Conservation (phyloP, 371 early-diverging fungal genomes). For the Apophysomyces ossiformis region DNA sequence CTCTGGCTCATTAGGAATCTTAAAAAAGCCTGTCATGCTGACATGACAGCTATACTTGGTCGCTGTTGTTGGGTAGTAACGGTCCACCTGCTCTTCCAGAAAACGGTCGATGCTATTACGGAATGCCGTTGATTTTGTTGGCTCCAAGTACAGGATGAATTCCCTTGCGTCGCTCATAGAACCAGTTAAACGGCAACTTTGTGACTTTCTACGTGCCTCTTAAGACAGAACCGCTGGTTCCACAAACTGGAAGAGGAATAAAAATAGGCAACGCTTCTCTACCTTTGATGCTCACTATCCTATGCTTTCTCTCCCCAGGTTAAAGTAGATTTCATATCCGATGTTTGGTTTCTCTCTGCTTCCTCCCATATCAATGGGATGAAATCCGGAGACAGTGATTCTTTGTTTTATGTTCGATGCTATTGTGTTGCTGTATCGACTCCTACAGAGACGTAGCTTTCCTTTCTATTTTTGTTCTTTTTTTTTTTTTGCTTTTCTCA, state of each 20-base stretch:
- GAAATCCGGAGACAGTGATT: no score
- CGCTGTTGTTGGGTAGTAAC: constrained; percentile 29
- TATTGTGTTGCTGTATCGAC: background rate
- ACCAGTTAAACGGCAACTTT: no score
- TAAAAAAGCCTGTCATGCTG: constrained; percentile 44
- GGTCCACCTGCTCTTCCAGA: constrained; percentile 14
- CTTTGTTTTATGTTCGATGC: no score
- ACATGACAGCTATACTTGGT: constrained; percentile 38
- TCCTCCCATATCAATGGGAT: no score
- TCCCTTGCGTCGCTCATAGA: constrained; percentile 17
- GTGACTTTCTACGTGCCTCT: no score
- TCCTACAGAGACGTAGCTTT: background rate
- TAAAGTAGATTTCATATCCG: no score
- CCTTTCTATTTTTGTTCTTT: constrained; percentile 3
- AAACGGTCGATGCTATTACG: constrained; percentile 24
- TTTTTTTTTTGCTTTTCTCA: constrained; percentile 17
- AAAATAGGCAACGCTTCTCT: no score
- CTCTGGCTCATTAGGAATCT: constrained; percentile 15
- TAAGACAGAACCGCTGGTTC: no score
- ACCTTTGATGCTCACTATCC: no score
- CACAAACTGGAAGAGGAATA: no score
- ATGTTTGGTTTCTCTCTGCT: background rate
- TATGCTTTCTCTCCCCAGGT: no score
- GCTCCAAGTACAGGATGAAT: constrained; percentile 45
- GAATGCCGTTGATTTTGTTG: constrained; percentile 16